Evolutionary conservation across 805 yeast genomes (phyloP), one percentile per base, ranked within the genome.

Genomic region (Nakazawaea anatomiae): DNA sequence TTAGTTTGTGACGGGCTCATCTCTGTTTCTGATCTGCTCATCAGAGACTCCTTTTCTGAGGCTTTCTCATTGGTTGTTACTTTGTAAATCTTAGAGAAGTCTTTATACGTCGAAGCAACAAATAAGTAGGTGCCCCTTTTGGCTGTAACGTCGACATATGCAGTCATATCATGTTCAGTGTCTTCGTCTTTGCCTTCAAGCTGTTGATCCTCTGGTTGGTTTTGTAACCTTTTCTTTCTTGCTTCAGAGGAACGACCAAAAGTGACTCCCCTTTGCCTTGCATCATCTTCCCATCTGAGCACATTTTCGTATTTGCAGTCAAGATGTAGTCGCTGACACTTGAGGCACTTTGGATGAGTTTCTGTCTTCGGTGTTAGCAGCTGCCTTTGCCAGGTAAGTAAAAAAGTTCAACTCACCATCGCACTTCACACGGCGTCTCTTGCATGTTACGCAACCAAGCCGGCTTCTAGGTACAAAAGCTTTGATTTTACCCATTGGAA

Each of bases 381-480:
- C 5, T n/a, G n/a, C 14, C 14, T n/a, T 29, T 30, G 5, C n/a
- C n/a, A 11, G n/a, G 25, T 18, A 18, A 18, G 25, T 18, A 18
- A 10, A 38, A 38, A 8, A 43, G 5, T 31, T 34, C 7, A 5
- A 54, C 57, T 18, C 43, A 57, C 58, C 67, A 46, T 65, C 69
- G 54, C 82, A 77, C 58, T 77, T 77, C 53, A 77, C 79, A 44
- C 79, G 62, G 44, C 83, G 62, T 47, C 66, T 67, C 57, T 76
- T 76, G 61, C 82, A 77, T 34, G 75, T 73, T 14, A 72, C 66
- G 55, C 82, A 77, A 4, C 82, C 82, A 6, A 64, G 71, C 61
- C 61, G 63, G 54, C 65, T 73, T 61, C 64, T 64, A 28, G 44
- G 50, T 6, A 39, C 44, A 40, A 30, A 40, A 9, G 44, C 36